phyloP scores from a whole-genome alignment of 148 eudicot species.

The Amaranthus palmeri region DNA sequence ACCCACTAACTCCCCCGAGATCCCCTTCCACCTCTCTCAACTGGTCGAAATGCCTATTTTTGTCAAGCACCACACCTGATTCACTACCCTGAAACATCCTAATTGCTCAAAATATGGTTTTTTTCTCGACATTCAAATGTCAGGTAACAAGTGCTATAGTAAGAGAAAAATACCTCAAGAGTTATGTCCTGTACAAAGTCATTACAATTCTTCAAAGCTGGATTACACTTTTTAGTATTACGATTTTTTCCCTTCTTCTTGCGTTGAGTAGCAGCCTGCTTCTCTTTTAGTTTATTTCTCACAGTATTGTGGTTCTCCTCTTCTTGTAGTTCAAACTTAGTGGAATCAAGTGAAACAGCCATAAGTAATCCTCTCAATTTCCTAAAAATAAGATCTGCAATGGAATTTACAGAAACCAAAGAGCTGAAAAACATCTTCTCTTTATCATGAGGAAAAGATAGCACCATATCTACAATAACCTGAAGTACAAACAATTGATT shows the following conservation, averaged over 20 bases:
- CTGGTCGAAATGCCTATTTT: conserved; percentile 21
- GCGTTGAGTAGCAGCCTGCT: conserved; percentile 45
- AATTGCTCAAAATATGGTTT: conserved; percentile 15
- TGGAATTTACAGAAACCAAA: conserved; percentile 47
- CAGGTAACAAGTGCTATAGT: conserved; percentile 1
- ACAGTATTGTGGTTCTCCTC: conserved; percentile 35
- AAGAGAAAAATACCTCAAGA: conserved; percentile 41
- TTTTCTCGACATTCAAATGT: not conserved
- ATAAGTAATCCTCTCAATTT: conserved; percentile 77
- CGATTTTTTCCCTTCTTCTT: conserved; percentile 76
- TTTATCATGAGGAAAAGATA: conserved; percentile 38
- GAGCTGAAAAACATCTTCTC: conserved; percentile 76
- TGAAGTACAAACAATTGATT: conserved; percentile 64
- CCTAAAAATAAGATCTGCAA: conserved; percentile 63
- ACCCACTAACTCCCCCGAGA: conserved; percentile 30
- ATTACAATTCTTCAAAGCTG: conserved; percentile 38
- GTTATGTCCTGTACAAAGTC: conserved; percentile 29
- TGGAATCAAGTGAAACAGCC: conserved; percentile 88
- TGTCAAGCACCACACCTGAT: conserved; percentile 26
- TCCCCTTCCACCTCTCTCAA: conserved; percentile 25
- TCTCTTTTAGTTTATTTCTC: conserved; percentile 54
- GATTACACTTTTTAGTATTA: conserved; percentile 43
- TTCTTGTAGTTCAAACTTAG: conserved; percentile 76
- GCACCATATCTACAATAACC: conserved; percentile 44
- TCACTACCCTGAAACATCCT: conserved; percentile 47